Conservation (phyloP, 1,284 basidiomycete genomes). For the Cryptococcus maquisensis region DNA sequence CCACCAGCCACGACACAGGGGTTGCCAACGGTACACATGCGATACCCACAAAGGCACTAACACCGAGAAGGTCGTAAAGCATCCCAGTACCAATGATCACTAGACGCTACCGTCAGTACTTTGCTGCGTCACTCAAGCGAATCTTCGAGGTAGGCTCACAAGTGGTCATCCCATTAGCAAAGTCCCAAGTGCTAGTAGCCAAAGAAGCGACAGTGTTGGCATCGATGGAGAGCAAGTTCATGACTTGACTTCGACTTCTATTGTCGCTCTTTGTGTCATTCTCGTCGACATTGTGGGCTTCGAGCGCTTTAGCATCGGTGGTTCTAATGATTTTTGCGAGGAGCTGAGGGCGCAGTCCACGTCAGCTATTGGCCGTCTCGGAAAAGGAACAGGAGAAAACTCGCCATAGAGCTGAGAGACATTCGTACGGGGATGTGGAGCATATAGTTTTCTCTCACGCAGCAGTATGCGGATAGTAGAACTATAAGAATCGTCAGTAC, state of each 20-base stretch:
- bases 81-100: conserved; percentile 37
- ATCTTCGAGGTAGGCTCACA: conserved; percentile 18
- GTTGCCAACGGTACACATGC: conserved; percentile 34
- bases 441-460: conserved; percentile 42
- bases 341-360: conserved; percentile 20
- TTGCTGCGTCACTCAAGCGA: not conserved
- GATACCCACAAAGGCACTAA: conserved; percentile 41
- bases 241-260: conserved; percentile 38
- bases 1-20: conserved; percentile 28
- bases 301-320: conserved; percentile 41
- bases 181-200: conserved; percentile 33
- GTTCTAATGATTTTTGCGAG: conserved; percentile 44
- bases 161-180: conserved; percentile 36
- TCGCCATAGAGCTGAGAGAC: conserved; percentile 35
- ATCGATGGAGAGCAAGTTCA: conserved; percentile 47
- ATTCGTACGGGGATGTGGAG: conserved; percentile 42
- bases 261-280: conserved; percentile 21
- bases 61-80: conserved; percentile 43
- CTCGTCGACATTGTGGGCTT: conserved; percentile 34
- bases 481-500: conserved; percentile 4
- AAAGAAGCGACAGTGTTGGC: conserved; percentile 30
- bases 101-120: conserved; percentile 3
- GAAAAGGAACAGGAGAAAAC: not conserved
- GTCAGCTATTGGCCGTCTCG: not conserved
- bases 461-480: conserved; percentile 22